phyloP scores from a whole-genome alignment of 2,329 filamentous ascomycete genomes.

The Ascochyta fabae region DNA sequence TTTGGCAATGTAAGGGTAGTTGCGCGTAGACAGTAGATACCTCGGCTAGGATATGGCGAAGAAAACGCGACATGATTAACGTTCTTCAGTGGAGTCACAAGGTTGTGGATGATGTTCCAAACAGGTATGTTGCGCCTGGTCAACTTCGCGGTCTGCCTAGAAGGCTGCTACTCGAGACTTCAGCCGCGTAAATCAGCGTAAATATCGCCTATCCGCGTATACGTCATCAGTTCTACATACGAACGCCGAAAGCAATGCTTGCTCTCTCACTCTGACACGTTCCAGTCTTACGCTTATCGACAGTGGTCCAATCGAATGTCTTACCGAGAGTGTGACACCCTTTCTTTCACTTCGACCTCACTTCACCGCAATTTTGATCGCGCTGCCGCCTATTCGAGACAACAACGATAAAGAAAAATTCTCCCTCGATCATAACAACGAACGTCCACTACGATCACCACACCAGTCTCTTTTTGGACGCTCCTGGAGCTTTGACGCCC shows the following conservation, averaged over 20 bases:
- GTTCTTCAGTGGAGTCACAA: not conserved
- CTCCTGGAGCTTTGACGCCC: not conserved
- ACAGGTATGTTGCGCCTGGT: not conserved
- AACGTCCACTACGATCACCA: not conserved
- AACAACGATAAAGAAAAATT: not conserved
- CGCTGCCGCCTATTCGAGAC: constrained; percentile 1
- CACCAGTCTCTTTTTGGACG: not conserved
- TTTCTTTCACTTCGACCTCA: constrained; percentile 6
- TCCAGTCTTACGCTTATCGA: not conserved
- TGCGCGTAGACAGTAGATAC: constrained; percentile 17
- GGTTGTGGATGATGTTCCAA: not conserved
- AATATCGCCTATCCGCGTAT: not conserved
- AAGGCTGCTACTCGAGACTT: not conserved
- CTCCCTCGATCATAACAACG: not conserved
- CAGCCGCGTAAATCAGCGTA: not conserved
- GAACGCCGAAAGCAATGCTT: not conserved
- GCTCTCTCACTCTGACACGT: not conserved
- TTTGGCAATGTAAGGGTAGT: constrained; percentile 15
- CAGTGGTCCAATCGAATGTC: not conserved
- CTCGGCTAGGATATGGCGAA: constrained; percentile 10
- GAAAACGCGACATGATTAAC: constrained; percentile 16
- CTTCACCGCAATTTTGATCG: not conserved
- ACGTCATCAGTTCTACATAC: not conserved
- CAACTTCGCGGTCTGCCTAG: no score
- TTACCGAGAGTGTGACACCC: not conserved